Percentiles rank a stretch among this genome's conserved stretches.
Conservation (phyloP, 2,329 filamentous ascomycete genomes). For the Aphanoascus verrucosus region DNA sequence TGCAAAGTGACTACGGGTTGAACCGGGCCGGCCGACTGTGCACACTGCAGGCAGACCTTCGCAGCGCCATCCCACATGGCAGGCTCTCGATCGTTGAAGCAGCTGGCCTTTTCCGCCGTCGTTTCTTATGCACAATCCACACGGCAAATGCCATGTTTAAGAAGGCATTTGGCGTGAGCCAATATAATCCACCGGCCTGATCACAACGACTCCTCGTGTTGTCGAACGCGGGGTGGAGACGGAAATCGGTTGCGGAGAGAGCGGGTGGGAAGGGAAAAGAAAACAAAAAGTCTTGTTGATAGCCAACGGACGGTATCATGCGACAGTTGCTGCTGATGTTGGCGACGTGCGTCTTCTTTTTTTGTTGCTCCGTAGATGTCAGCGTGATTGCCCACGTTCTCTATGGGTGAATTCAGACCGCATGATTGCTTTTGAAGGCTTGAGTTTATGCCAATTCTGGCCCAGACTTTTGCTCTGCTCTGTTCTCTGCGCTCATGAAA, state of each 20-base stretch:
- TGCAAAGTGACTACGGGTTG: constrained; percentile 3
- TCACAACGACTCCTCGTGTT: no score
- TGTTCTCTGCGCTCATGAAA: constrained; percentile 2
- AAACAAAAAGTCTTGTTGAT: no score
- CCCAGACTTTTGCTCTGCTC: background rate
- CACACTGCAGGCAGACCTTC: background rate
- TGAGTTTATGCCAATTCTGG: constrained; percentile 4
- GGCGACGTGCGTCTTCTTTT: background rate
- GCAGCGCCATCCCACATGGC: constrained; percentile 1
- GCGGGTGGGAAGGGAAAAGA: no score
- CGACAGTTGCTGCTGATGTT: background rate
- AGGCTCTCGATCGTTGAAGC: background rate
- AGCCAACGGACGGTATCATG: no score
- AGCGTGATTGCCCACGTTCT: background rate
- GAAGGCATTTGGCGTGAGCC: no score
- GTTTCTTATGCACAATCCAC: background rate
- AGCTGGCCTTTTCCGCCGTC: background rate
- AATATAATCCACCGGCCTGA: no score
- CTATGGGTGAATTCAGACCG: background rate
- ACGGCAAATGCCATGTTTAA: no score
- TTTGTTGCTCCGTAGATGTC: background rate
- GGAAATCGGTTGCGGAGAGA: no score
- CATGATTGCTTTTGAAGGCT: constrained; percentile 9
- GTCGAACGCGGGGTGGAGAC: no score
- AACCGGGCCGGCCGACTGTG: constrained; percentile 7